Conservation (phyloP, 768 basidiomycete species). For the Neoboletus subvelutipes region DNA sequence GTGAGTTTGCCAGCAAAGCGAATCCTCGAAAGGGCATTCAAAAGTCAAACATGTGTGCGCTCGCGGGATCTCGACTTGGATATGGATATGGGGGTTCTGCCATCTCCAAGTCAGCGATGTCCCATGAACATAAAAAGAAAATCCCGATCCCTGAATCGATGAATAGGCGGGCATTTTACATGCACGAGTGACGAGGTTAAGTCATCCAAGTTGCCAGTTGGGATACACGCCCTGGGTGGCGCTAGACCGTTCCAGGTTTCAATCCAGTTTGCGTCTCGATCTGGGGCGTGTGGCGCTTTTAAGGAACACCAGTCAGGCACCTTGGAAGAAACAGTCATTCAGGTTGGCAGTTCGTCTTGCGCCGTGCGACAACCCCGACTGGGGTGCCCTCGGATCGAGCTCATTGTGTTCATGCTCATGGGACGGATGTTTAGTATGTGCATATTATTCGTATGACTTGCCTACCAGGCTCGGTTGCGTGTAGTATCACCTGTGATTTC, state of each 20-base stretch:
- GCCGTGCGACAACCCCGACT: background rate
- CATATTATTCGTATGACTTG: background rate
- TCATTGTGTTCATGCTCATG: background rate
- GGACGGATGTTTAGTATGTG: background rate
- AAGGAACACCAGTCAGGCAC: background rate
- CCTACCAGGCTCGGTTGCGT: too few species aligned
- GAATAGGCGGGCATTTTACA: background rate
- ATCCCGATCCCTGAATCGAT: background rate
- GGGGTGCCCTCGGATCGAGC: background rate
- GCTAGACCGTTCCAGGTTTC: background rate
- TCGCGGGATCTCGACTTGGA: too few species aligned
- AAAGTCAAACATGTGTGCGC: background rate
- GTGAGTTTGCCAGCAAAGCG: too few species aligned
- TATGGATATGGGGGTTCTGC: background rate
- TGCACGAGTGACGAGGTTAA: background rate
- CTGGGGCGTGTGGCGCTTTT: too few species aligned
- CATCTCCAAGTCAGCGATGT: too few species aligned
- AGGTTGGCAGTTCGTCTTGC: background rate
- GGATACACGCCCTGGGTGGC: background rate
- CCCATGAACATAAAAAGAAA: too few species aligned
- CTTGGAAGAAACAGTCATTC: background rate
- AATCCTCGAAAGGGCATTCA: background rate
- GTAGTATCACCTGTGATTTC: background rate
- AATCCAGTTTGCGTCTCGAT: background rate
- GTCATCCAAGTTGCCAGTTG: background rate